A percentile compares a stretch with the other conserved stretches of the same genome.
These are phyloP conservation scores for Stagonosporopsis rhizophila DNA, from an alignment of 2,329 filamentous ascomycete species.

Conservation along the genomic window DNA sequence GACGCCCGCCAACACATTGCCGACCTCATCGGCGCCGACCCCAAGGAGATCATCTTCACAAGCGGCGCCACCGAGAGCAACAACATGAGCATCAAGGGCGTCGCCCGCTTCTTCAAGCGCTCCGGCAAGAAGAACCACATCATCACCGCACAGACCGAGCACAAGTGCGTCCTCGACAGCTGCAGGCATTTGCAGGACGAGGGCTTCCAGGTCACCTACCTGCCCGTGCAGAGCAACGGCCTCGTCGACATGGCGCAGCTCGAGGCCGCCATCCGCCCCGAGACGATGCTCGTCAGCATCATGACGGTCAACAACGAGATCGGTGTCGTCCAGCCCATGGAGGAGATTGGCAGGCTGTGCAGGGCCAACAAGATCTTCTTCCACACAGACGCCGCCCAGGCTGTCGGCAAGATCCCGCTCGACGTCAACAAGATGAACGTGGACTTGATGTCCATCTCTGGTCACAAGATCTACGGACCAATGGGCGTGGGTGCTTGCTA, in stretches of 20 bases:
- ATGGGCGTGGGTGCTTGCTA: conserved; percentile 98
- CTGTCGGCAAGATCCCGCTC: conserved; percentile 96
- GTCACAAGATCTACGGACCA: conserved; percentile 97
- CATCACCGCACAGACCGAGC: conserved; percentile 95
- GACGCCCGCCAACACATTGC: conserved; percentile 84
- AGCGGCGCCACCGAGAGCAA: conserved; percentile 98
- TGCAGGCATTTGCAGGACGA: conserved; percentile 97
- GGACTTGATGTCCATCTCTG: conserved; percentile 98
- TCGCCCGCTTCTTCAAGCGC: conserved; percentile 92
- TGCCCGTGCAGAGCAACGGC: conserved; percentile 88
- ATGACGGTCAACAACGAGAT: conserved; percentile 99
- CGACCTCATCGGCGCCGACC: conserved; percentile 85
- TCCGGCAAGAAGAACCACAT: conserved; percentile 98
- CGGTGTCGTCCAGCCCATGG: conserved; percentile 95
- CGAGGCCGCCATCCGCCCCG: conserved; percentile 86
- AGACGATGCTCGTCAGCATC: conserved; percentile 91
- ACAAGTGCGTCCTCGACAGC: conserved; percentile 98
- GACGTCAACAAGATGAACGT: conserved; percentile 98
- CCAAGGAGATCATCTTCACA: conserved; percentile 99
- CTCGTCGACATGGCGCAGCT: conserved; percentile 83
- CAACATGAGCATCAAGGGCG: conserved; percentile 99
- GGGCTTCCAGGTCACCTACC: conserved; percentile 95
- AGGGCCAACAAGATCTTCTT: conserved; percentile 94
- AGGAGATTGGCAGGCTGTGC: conserved; percentile 92
- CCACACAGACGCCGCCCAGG: conserved; percentile 95